phyloP scores from a whole-genome alignment of 306 rosid genomes.

The Cicer cuneatum region DNA sequence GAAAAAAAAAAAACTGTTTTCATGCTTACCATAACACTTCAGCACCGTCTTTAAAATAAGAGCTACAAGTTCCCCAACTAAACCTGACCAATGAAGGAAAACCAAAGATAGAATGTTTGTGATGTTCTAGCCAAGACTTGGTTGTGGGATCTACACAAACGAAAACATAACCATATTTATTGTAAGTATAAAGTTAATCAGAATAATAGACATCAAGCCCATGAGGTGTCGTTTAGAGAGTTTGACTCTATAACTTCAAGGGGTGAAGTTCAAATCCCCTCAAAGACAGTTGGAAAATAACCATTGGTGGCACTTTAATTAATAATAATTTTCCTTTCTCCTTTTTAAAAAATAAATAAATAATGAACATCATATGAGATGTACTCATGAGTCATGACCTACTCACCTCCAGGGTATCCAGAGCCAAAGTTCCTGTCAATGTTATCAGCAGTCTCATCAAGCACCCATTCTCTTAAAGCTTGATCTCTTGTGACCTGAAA shows the following conservation, averaged over 20 bases:
- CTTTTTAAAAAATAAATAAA: background rate
- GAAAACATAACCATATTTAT: conserved; percentile 43
- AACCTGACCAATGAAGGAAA: conserved; percentile 92
- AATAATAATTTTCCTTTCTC: too few relatives aligned
- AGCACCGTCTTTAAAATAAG: conserved; percentile 68
- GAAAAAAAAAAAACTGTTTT: background rate
- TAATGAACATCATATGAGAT: conserved; percentile 12
- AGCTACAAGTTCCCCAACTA: conserved; percentile 96
- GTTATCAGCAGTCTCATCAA: conserved; percentile 85
- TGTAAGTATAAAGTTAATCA: conserved; percentile 14
- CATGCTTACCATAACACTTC: conserved; percentile 82
- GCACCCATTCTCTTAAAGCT: conserved; percentile 80
- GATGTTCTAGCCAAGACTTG: conserved; percentile 81
- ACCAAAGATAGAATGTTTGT: conserved; percentile 83
- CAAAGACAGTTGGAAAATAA: too few relatives aligned
- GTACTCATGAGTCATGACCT: conserved; percentile 4
- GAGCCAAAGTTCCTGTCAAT: conserved; percentile 83
- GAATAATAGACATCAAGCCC: background rate
- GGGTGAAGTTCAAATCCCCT: too few relatives aligned
- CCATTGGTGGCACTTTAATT: too few relatives aligned
- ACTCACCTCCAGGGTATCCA: conserved; percentile 94
- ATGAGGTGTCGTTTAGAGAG: too few relatives aligned
- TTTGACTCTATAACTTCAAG: too few relatives aligned
- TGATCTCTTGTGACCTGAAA: conserved; percentile 88
- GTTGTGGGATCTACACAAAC: conserved; percentile 74